Conservation (phyloP, 768 basidiomycete genomes). For the Suillus sp. region DNA sequence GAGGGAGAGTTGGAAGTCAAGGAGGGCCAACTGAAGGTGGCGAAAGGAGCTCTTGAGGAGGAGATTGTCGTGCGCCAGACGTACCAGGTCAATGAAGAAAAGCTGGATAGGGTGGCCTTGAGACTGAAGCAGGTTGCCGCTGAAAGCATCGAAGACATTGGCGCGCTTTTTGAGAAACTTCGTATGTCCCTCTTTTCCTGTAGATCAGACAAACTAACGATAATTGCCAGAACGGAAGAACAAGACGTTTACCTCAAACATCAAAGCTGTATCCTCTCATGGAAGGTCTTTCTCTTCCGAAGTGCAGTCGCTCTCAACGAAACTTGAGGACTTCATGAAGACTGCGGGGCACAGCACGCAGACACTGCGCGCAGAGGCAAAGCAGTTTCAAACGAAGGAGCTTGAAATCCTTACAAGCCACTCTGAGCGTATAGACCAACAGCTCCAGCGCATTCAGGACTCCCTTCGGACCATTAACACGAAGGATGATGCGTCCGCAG, state of each 20-base stretch:
- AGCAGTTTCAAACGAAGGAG: slow-evolving; percentile 58
- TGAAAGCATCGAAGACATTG: slow-evolving; percentile 73
- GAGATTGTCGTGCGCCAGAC: slow-evolving; percentile 79
- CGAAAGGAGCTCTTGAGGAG: slow-evolving; percentile 69
- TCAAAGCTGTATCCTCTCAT: slow-evolving; percentile 62
- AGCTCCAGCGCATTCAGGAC: slow-evolving; percentile 56
- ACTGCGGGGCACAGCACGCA: slow-evolving; percentile 53
- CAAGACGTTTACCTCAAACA: slow-evolving; percentile 61
- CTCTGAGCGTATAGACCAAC: slow-evolving; percentile 56
- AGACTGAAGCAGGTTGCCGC: slow-evolving; percentile 64
- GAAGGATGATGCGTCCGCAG: slow-evolving; percentile 56
- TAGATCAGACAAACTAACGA: slow-evolving; percentile 14
- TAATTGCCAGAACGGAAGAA: slow-evolving; percentile 68
- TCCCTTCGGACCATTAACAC: slow-evolving; percentile 55
- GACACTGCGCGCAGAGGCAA: slow-evolving; percentile 57
- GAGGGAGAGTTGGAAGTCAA: slow-evolving; percentile 54
- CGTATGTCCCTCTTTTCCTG: slow-evolving; percentile 47
- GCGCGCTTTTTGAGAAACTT: slow-evolving; percentile 77
- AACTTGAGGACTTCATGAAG: slow-evolving; percentile 64
- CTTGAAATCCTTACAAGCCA: slow-evolving; percentile 52
- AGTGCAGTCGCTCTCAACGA: slow-evolving; percentile 53
- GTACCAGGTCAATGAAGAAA: slow-evolving; percentile 71
- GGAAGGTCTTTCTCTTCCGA: slow-evolving; percentile 59
- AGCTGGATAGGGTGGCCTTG: slow-evolving; percentile 70
- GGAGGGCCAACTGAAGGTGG: slow-evolving; percentile 57